Evolutionary conservation across 768 basidiomycete species (phyloP).

Genomic region (Imleria badia): DNA sequence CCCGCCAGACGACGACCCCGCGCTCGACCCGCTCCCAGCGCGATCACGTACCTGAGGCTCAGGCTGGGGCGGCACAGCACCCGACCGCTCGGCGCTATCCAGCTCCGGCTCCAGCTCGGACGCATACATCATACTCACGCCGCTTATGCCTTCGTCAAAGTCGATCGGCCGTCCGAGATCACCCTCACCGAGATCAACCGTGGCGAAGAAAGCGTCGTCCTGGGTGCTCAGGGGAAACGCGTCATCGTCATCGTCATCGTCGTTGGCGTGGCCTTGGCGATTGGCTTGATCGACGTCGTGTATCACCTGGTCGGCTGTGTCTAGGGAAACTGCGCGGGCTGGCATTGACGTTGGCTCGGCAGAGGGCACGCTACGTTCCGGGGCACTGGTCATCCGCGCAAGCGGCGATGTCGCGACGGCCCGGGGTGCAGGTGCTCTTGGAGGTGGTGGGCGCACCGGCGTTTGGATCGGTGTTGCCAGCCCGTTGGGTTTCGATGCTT

Average conservation of each 20-base stretch:
- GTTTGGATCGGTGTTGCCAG: constrained; percentile 38
- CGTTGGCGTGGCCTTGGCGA: constrained; percentile 31
- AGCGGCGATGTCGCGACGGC: constrained; percentile 11
- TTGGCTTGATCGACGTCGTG: background rate
- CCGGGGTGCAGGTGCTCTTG: constrained; percentile 4
- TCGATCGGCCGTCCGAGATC: constrained; percentile 41
- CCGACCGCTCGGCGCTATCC: background rate
- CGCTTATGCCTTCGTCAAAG: constrained; percentile 37
- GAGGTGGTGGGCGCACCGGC: constrained; percentile 28
- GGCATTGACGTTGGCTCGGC: background rate
- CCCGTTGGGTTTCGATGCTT: constrained; percentile 13
- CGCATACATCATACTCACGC: constrained; percentile 10
- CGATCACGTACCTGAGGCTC: constrained; percentile 10
- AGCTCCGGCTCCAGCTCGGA: background rate
- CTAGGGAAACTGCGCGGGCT: background rate
- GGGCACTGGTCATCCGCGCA: constrained; percentile 5
- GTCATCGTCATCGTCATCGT: constrained; percentile 23
- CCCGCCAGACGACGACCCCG: background rate
- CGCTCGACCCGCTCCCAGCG: background rate
- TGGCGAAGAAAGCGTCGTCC: constrained; percentile 64
- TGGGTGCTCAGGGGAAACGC: constrained; percentile 58
- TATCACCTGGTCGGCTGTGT: background rate
- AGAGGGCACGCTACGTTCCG: constrained; percentile 16
- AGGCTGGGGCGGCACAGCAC: background rate
- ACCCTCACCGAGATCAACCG: constrained; percentile 50